Percentiles rank a stretch among this genome's conserved stretches.
These are phyloP conservation scores for Manihot esculenta DNA, from an alignment of 441 rosid genomes.

Conservation along the genomic window DNA sequence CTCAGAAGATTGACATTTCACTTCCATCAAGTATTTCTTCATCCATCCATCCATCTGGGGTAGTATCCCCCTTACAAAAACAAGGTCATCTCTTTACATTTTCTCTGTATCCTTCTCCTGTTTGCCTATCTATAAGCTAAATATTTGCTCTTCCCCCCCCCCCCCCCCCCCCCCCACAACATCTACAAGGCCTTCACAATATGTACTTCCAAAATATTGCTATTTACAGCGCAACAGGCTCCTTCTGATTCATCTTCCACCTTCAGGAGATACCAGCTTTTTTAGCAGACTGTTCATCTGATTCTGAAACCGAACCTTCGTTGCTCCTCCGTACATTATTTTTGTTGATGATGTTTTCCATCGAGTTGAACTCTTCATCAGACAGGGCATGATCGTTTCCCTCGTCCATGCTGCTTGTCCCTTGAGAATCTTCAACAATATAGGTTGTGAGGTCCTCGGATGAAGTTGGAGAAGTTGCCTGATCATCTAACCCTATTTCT, in stretches of 20 bases:
- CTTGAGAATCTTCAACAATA: constrained; percentile 46
- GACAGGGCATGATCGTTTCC: constrained; percentile 22
- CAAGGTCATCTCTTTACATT: not conserved
- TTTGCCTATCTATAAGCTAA: not conserved
- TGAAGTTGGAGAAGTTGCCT: constrained; percentile 28
- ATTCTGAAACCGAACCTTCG: constrained; percentile 10
- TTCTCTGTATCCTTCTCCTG: not conserved
- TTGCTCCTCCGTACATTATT: not conserved
- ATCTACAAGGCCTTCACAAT: not conserved
- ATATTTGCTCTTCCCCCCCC: too few species aligned
- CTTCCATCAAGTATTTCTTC: not conserved
- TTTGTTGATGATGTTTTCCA: constrained; percentile 17
- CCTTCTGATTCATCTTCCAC: not conserved
- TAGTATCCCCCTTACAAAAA: not conserved
- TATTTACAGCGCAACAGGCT: constrained; percentile 5
- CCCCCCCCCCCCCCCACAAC: too few species aligned
- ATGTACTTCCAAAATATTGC: not conserved
- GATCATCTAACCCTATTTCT: constrained; percentile 27
- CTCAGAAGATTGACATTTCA: not conserved
- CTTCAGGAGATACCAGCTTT: constrained; percentile 5
- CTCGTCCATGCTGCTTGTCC: constrained; percentile 10
- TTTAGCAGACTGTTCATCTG: constrained; percentile 8
- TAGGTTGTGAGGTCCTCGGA: constrained; percentile 19
- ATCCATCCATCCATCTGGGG: not conserved
- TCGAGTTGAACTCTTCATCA: constrained; percentile 22